Evolutionary conservation across 1,284 basidiomycete genomes (phyloP).

Genomic region (Ustilago bromivora): DNA sequence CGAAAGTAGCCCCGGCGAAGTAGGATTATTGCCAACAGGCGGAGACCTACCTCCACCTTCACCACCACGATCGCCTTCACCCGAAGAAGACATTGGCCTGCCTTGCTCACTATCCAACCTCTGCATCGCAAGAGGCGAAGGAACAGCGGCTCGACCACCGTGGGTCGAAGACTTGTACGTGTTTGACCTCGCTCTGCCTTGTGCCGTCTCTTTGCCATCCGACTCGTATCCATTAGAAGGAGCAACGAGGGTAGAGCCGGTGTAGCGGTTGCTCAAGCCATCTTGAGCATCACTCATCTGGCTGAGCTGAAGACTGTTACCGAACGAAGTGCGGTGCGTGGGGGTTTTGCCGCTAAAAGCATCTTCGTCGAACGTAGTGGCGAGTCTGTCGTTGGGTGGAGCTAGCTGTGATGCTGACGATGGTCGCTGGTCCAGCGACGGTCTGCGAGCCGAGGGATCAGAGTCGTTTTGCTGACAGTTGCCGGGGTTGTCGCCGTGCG

Average conservation of each 20-base stretch:
- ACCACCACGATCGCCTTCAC: not conserved
- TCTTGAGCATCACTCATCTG: constrained; percentile 2
- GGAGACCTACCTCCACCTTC: not conserved
- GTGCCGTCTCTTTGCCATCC: constrained; percentile 4
- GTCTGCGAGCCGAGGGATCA: not conserved
- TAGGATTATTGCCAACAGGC: not conserved
- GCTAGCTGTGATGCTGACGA: not conserved
- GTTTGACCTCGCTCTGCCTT: constrained; percentile 25
- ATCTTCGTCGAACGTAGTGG: constrained; percentile 37
- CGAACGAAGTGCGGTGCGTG: constrained; percentile 33
- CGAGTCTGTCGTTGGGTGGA: not conserved
- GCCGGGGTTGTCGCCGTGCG: not conserved
- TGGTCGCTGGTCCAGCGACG: not conserved
- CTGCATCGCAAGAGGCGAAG: not conserved
- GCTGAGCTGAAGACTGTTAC: constrained; percentile 5
- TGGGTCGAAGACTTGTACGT: constrained; percentile 28
- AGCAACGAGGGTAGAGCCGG: not conserved
- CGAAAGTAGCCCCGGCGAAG: constrained; percentile 14
- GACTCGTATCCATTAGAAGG: not conserved
- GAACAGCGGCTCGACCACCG: not conserved
- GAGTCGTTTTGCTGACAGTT: not conserved
- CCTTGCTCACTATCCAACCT: not conserved
- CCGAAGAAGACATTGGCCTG: not conserved
- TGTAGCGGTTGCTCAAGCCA: not conserved
- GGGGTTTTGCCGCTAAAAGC: constrained; percentile 34